These are phyloP conservation scores for Penicillium malachiteum DNA, from an alignment of 495 filamentous ascomycete species.

Conservation along the genomic window DNA sequence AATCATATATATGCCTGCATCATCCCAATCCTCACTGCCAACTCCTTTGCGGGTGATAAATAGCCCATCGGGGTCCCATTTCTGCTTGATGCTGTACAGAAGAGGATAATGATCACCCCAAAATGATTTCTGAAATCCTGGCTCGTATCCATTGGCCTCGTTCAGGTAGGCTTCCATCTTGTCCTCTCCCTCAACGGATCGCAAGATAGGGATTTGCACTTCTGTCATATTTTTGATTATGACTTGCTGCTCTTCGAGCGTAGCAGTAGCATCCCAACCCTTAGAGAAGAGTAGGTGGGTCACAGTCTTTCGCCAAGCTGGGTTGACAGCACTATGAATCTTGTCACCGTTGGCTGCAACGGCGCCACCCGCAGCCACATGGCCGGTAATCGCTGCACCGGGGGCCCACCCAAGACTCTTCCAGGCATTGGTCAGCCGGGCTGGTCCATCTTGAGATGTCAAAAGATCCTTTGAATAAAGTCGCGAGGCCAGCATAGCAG, in stretches of 20 bases:
- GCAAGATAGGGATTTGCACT: constrained; percentile 39
- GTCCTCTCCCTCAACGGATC: constrained; percentile 33
- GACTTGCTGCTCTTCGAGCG: constrained; percentile 24
- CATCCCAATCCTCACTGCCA: constrained; percentile 36
- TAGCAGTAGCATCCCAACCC: constrained; percentile 19
- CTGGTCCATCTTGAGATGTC: constrained; percentile 20
- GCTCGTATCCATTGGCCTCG: constrained; percentile 48
- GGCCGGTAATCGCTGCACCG: constrained; percentile 13
- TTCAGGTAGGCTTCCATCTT: constrained; percentile 50
- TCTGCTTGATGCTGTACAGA: constrained; percentile 44
- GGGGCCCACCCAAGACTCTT: constrained; percentile 16
- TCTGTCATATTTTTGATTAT: constrained; percentile 40
- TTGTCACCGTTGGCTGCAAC: constrained; percentile 27
- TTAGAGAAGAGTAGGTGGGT: constrained; percentile 23
- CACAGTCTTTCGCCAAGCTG: constrained; percentile 37
- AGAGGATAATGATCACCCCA: constrained; percentile 50
- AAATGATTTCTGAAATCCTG: constrained; percentile 46
- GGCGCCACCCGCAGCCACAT: constrained; percentile 33
- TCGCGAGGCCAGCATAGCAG: constrained; percentile 20
- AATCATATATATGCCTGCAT: constrained; percentile 25
- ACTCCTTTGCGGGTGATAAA: constrained; percentile 31
- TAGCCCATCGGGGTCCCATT: constrained; percentile 28
- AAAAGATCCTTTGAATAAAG: constrained; percentile 35
- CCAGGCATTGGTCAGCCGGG: constrained; percentile 24
- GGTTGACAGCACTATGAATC: constrained; percentile 35